Evolutionary conservation across 2,329 filamentous ascomycete species (phyloP).

Genomic region (Cryphonectria nitschkei): DNA sequence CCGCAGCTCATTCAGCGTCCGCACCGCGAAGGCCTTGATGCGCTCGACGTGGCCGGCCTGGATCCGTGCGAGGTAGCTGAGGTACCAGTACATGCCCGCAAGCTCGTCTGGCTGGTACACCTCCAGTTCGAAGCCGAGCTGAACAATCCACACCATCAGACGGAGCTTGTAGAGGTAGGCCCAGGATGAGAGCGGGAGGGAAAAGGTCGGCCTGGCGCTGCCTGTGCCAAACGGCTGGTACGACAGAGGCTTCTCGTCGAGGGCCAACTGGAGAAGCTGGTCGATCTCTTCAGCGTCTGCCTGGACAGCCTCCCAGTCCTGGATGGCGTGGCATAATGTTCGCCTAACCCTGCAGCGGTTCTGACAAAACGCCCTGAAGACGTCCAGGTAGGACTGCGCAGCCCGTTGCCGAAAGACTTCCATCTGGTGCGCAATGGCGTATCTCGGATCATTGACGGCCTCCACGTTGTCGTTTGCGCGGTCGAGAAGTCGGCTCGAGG

Average conservation of each 20-base stretch:
- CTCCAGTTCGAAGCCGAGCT: conserved; percentile 92
- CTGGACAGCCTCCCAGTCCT: conserved; percentile 84
- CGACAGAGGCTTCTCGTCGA: conserved; percentile 62
- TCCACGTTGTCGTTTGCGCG: conserved; percentile 78
- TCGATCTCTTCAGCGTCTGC: conserved; percentile 80
- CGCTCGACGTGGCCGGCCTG: conserved; percentile 71
- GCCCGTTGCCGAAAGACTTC: conserved; percentile 67
- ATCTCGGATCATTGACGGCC: conserved; percentile 71
- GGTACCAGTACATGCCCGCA: conserved; percentile 87
- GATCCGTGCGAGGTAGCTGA: conserved; percentile 73
- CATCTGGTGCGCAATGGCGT: conserved; percentile 73
- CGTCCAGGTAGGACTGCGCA: conserved; percentile 76
- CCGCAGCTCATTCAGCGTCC: conserved; percentile 41
- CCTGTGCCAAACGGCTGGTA: conserved; percentile 45
- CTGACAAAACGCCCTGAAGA: conserved; percentile 83
- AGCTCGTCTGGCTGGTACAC: conserved; percentile 87
- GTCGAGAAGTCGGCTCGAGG: conserved; percentile 71
- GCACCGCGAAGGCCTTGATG: conserved; percentile 68
- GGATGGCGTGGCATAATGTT: conserved; percentile 81
- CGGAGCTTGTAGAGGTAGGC: conserved; percentile 87
- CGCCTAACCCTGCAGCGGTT: conserved; percentile 89
- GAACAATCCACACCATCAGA: conserved; percentile 83
- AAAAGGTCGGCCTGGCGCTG: conserved; percentile 60
- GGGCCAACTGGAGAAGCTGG: conserved; percentile 63
- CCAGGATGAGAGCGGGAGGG: conserved; percentile 84